A percentile compares a stretch with the other conserved stretches of the same genome.
These are phyloP conservation scores for Aspergillus ruber DNA, from an alignment of 2,329 filamentous ascomycete species.

Conservation along the genomic window DNA sequence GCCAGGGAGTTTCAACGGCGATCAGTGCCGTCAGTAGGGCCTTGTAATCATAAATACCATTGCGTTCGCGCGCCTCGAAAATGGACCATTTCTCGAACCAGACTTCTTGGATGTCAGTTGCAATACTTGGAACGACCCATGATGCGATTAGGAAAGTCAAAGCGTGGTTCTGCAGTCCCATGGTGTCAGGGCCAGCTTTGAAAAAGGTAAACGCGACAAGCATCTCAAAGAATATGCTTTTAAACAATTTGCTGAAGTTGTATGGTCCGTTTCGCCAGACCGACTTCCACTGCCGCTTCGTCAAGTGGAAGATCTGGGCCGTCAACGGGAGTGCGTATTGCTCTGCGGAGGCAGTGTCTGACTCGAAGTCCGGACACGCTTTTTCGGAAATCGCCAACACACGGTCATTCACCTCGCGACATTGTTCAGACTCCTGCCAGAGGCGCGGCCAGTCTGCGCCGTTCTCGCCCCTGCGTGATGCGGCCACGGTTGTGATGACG, in stretches of 20 bases:
- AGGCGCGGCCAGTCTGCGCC: neutral
- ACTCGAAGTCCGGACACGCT: neutral
- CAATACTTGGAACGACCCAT: slow-evolving; percentile 2
- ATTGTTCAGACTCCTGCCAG: neutral
- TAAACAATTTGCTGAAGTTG: slow-evolving; percentile 6
- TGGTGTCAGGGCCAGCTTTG: neutral
- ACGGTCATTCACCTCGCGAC: neutral
- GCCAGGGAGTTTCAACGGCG: slow-evolving; percentile 5
- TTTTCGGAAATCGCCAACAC: neutral
- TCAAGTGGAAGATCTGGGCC: slow-evolving; percentile 1
- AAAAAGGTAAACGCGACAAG: slow-evolving; percentile 4
- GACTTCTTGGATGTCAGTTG: slow-evolving; percentile 3
- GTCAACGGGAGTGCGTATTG: neutral
- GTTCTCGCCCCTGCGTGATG: neutral
- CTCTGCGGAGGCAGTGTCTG: too few species aligned
- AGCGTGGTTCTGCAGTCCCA: neutral
- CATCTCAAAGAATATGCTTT: slow-evolving; percentile 4
- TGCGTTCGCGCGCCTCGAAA: slow-evolving; percentile 4
- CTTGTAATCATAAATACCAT: slow-evolving; percentile 6
- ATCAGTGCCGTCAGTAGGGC: slow-evolving; percentile 2
- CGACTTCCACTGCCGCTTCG: slow-evolving; percentile 4
- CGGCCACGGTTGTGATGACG: neutral
- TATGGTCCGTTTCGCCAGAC: slow-evolving; percentile 6
- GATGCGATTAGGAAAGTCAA: neutral
- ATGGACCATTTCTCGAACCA: slow-evolving; percentile 7